These are phyloP conservation scores for Vigna hirtella DNA, from an alignment of 306 rosid genomes.

Conservation along the genomic window DNA sequence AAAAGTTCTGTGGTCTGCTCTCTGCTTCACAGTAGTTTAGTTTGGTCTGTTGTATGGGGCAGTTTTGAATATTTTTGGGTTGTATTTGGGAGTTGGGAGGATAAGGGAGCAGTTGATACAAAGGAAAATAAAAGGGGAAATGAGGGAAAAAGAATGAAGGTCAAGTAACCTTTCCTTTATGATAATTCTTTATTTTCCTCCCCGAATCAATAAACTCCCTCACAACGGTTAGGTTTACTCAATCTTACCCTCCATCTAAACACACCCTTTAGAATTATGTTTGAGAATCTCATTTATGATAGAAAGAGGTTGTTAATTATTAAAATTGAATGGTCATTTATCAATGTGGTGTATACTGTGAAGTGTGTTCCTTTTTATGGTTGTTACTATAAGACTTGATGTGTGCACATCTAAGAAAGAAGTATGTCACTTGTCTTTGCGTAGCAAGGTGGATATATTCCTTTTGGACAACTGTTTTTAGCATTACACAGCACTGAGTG, in stretches of 20 bases:
- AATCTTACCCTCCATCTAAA: constrained; percentile 21
- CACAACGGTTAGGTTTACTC: constrained; percentile 17
- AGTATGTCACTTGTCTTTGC: background rate
- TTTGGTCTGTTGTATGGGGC: background rate
- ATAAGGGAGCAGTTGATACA: background rate
- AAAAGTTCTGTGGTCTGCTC: background rate
- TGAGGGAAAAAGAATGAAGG: background rate
- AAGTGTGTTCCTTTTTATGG: constrained; percentile 28
- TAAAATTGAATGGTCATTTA: constrained; percentile 26
- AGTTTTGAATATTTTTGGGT: background rate
- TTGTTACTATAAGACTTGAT: constrained; percentile 14
- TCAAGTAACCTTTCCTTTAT: background rate
- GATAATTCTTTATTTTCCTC: constrained; percentile 16
- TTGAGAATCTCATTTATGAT: constrained; percentile 13
- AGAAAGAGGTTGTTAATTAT: constrained; percentile 3
- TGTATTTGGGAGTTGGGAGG: background rate
- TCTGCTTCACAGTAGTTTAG: background rate
- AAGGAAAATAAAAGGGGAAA: background rate
- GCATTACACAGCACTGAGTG: background rate
- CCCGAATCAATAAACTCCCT: background rate
- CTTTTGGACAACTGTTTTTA: constrained; percentile 16
- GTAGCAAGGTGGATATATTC: constrained; percentile 13
- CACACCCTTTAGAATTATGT: constrained; percentile 2
- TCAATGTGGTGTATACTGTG: constrained; percentile 24
- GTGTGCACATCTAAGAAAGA: constrained; percentile 19